These are phyloP conservation scores for Misopates orontium DNA, from an alignment of 257 asterid species.

Conservation along the genomic window DNA sequence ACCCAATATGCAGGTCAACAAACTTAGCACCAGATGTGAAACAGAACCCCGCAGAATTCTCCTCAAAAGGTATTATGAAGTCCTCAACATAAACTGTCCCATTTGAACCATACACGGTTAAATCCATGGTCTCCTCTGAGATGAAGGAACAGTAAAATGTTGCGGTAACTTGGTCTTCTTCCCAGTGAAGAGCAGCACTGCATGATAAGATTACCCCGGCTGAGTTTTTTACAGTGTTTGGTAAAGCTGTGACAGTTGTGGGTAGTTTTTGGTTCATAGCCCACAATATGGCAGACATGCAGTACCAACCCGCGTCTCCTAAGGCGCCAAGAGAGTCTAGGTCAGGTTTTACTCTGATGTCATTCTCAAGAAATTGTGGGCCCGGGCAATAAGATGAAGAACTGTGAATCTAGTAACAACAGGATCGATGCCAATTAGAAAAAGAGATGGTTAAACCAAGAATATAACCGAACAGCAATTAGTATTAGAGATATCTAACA, in stretches of 20 bases:
- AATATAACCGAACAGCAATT: too few species aligned
- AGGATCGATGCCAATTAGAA: constrained; percentile 13
- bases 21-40: constrained; percentile 60
- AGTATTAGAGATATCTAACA: background rate
- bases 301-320: constrained; percentile 87
- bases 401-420: constrained; percentile 54
- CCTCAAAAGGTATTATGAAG: constrained; percentile 55
- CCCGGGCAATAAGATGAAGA: constrained; percentile 54
- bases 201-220: constrained; percentile 68
- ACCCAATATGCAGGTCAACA: constrained; percentile 62
- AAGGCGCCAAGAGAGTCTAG: constrained; percentile 74
- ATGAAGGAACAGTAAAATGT: constrained; percentile 69
- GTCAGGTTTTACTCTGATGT: constrained; percentile 68
- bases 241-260: constrained; percentile 61
- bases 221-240: constrained; percentile 43
- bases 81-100: constrained; percentile 57
- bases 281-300: constrained; percentile 75
- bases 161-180: constrained; percentile 48
- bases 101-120: constrained; percentile 48
- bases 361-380: constrained; percentile 47
- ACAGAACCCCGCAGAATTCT: constrained; percentile 48
- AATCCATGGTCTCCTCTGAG: constrained; percentile 61
- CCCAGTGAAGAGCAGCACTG: constrained; percentile 68
- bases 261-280: constrained; percentile 66
- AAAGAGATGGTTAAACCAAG: background rate